Conservation (phyloP, 1,139 yeast species). For the Blastobotrys illinoisensis region DNA sequence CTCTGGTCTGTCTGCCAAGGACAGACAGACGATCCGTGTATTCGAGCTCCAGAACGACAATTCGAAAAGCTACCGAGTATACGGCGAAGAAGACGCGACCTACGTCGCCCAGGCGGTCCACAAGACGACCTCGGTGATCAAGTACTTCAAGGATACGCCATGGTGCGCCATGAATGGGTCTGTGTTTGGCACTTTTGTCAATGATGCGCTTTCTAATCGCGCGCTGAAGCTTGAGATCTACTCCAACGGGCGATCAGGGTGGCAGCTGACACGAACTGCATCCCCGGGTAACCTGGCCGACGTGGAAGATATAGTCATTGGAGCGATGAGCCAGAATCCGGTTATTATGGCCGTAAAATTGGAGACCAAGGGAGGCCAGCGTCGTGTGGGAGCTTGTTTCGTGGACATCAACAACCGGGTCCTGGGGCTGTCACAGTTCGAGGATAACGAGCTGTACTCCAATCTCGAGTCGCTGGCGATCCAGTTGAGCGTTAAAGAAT, state of each 20-base stretch:
- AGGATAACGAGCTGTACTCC: constrained; percentile 81
- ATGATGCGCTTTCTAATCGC: constrained; percentile 59
- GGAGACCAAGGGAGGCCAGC: constrained; percentile 39
- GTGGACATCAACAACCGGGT: constrained; percentile 65
- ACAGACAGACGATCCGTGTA: constrained; percentile 44
- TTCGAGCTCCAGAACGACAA: constrained; percentile 62
- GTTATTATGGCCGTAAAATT: constrained; percentile 71
- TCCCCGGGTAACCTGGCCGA: constrained; percentile 89
- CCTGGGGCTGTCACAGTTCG: constrained; percentile 72
- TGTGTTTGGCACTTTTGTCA: constrained; percentile 61
- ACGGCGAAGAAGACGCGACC: constrained; percentile 51
- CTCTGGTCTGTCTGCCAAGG: constrained; percentile 34
- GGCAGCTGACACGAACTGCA: constrained; percentile 59
- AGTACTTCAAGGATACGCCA: constrained; percentile 44
- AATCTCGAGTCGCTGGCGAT: constrained; percentile 80
- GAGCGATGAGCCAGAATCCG: constrained; percentile 48
- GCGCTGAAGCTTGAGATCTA: constrained; percentile 80
- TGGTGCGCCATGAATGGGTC: constrained; percentile 76
- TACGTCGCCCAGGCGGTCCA: constrained; percentile 78
- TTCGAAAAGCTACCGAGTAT: constrained; percentile 11
- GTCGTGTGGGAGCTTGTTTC: constrained; percentile 70
- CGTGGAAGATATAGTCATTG: constrained; percentile 67
- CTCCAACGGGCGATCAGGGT: constrained; percentile 37
- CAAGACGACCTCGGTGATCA: constrained; percentile 75
- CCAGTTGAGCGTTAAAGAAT: constrained; percentile 86